Evolutionary conservation across 805 yeast species (phyloP), one percentile per base, ranked within the genome.

Genomic region (Wickerhamiella nectarea): DNA sequence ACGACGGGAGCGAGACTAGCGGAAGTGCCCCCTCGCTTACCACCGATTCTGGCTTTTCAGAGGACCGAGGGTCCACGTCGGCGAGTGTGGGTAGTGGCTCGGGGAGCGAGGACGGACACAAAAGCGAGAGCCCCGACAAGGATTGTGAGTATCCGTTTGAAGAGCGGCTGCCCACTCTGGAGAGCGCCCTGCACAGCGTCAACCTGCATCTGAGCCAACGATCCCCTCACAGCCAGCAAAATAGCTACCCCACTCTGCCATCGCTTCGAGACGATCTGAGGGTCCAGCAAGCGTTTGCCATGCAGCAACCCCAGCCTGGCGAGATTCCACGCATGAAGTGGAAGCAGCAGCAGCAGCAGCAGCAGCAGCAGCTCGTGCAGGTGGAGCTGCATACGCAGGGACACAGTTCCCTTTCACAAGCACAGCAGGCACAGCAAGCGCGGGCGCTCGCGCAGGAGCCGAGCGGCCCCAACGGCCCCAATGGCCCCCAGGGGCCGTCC

Each of bases 391-490:
- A 28, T 6, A 12, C 31, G 15, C 31, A 25, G n/a, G 11, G 25
- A n/a, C n/a, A n/a, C n/a, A n/a, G n/a, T n/a, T n/a, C n/a, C n/a
- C n/a, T n/a, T n/a, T n/a, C n/a, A n/a, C n/a, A n/a, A n/a, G n/a
- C n/a, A n/a, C 29, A 25, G 29, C 29, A 25, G 54, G 20, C 7
- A 54, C 58, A 41, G 54, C 57, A 33, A 57, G 35, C 3, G 58
- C 50, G 12, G 57, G 2, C 15, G 15, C 15, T 3, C 31, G n/a
- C 11, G 3, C 15, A 28, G 7, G 34, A 25, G 12, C 24, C 22
- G 11, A 38, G 41, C 15, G 42, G 34, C 24, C 36, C 36, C 11
- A 38, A 21, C 14, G 36, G 36, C 19, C 36, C 42, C 15, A 19
- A 38, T 11, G 41, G 41, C 19, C 38, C 38, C 3, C 38, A 36